A percentile compares a stretch with the other conserved stretches of the same genome.
phyloP scores from a whole-genome alignment of 83 land plant species.

The Thuja plicata region DNA sequence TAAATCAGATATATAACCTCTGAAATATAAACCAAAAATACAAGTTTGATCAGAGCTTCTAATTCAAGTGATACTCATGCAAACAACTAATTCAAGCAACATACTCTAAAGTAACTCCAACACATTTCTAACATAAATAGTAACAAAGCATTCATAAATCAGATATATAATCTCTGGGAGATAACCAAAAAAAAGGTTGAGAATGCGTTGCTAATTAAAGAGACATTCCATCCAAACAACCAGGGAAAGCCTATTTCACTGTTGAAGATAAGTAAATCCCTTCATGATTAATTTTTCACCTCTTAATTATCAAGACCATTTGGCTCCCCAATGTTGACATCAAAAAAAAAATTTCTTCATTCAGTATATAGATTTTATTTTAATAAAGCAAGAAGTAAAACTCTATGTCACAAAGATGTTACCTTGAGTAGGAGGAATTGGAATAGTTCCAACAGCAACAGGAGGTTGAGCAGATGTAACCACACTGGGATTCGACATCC shows the following conservation, averaged over 20 bases:
- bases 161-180: background rate
- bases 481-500: conserved; percentile 85
- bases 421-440: conserved; percentile 83
- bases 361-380: background rate
- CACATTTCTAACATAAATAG: background rate
- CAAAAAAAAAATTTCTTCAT: background rate
- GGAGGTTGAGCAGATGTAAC: conserved; percentile 73
- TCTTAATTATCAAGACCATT: background rate
- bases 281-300: background rate
- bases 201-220: background rate
- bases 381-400: background rate
- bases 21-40: background rate
- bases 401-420: background rate
- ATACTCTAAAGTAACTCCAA: background rate
- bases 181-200: background rate
- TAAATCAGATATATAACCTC: background rate
- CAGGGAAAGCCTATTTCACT: background rate
- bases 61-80: background rate
- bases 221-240: background rate
- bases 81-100: conserved; percentile 2
- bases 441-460: conserved; percentile 65
- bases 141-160: background rate
- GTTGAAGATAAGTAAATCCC: background rate
- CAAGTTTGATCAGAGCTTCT: background rate
- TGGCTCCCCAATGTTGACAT: background rate